Base-by-base conservation (phyloP, 805 yeast species). In the Candida nanaspora region DNA sequence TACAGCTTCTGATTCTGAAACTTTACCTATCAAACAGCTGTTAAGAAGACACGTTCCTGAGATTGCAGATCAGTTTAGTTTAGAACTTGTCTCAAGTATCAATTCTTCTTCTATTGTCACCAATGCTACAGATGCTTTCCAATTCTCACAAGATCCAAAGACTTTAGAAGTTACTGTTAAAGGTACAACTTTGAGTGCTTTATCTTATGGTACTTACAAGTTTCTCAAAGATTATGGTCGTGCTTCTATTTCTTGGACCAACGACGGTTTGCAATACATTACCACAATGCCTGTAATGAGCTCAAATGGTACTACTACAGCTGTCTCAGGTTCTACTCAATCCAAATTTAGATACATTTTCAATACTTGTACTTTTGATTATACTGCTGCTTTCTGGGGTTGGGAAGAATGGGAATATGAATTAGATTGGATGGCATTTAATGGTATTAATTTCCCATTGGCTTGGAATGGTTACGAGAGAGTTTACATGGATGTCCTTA, bases 341-440 rank as follows among this genome's bases (percentile, higher is more conserved):
- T 8, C 23, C 20, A 18, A 38, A 18, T 41, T 38, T 27, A 27
- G 44, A 34, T 41, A 41, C 36, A 32, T 38, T 18, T 41, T 41
- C 41, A 41, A 41, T 29, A 41, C 41, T 26, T 28, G 36, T 39
- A 41, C 44, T 19, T 41, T 38, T 19, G 44, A 33, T 21, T 41
- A 41, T 31, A 41, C 44, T n/a, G 37, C 42, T 25, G 44, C 37
- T 7, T 41, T 41, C 42, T 41, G 35, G 41, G 29, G 20, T 29
- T 41, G 41, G 41, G 44, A 41, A n/a, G 44, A 41, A 38, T 41
- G 44, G 44, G 41, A 38, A 26, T 38, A 41, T 32, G 39, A 41
- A 32, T 33, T 41, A 20, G 44, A 41, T 33, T 41, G 44, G 44
- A 41, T 41, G 44, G 41, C 42, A 10, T 32, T 41, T 20, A 41